Evolutionary conservation across 2,329 filamentous ascomycete species (phyloP).

Genomic region (Xylariales sp.): DNA sequence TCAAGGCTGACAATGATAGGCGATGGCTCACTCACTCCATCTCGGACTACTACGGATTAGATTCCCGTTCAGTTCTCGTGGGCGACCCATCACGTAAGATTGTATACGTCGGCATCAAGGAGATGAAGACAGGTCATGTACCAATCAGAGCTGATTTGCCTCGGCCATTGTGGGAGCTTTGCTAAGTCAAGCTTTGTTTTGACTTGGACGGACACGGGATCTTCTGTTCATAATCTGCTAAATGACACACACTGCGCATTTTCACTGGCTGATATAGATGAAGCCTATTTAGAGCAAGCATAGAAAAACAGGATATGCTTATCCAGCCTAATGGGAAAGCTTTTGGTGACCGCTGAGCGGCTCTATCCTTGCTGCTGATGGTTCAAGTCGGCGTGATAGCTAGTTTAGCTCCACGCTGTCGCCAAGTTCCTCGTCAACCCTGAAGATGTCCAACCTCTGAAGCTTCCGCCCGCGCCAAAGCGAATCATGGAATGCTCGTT

Average conservation of each 20-base stretch:
- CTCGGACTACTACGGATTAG: conserved; percentile 84
- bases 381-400: too few species aligned
- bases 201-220: background rate
- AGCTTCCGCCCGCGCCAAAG: too few species aligned
- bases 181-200: conserved; percentile 26
- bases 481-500: too few species aligned
- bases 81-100: conserved; percentile 68
- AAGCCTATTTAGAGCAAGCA: background rate
- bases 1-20: conserved; percentile 36
- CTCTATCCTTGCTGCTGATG: too few species aligned
- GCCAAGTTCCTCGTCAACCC: too few species aligned
- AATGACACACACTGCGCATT: too few species aligned
- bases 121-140: conserved; percentile 28
- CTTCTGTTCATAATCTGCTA: background rate
- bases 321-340: background rate
- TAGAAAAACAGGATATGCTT: conserved; percentile 1
- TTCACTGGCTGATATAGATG: too few species aligned
- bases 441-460: too few species aligned
- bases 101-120: conserved; percentile 75
- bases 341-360: too few species aligned
- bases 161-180: conserved; percentile 60
- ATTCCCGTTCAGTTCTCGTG: conserved; percentile 74
- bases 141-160: conserved; percentile 40
- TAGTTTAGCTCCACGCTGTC: too few species aligned
- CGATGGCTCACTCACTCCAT: conserved; percentile 93